Evolutionary conservation across 2,329 filamentous ascomycete species (phyloP), one percentile per base, ranked within the genome.

Genomic region (Aspergillus udagawae): DNA sequence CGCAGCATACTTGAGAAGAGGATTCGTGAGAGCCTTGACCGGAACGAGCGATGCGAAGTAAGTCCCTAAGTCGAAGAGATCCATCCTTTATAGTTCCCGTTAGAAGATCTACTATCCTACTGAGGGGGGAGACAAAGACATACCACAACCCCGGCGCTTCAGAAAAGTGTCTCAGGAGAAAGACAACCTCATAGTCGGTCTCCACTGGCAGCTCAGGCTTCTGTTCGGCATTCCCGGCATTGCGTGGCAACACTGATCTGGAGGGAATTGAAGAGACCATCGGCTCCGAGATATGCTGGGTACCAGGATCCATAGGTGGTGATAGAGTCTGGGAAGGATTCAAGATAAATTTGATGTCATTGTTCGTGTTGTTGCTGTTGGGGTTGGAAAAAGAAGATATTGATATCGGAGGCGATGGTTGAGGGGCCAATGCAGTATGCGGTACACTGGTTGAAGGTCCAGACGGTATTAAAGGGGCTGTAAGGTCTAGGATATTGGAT

Each of bases 1-100:
- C 8, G 83, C 82, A 7, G 84, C 82, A 64, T 78, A 77, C 61
- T 77, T 78, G 9, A 81, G 65, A 2, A 82, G 67, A 6, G 78
- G 75, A 53, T 79, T 80, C 4, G 73, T 73, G 29, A 75, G 67
- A n/a, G 84, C 82, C 65, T 82, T 81, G 2, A 86, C 78, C 1
- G 84, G 84, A 21, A 87, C 82, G 53, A 84, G 79, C 25, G 81
- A 83, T 3, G 82, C 79, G 57, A 87, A 87, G 66, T 86, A 86
- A 44, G 79, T 81, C 5, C 80, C 82, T 35, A 82, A 71, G 60
- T 78, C 76, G 54, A 76, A 78, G 17, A 78, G 63, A 55, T 77
- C 76, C 79, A 76, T 73, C 76, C 75, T 77, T 55, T 23, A 50
- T 21, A 48, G 41, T 42, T 48, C 53, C 29, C 45, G 51, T 67